Evolutionary conservation across 2,329 filamentous ascomycete species (phyloP).

Genomic region (Diplodia sapinea): DNA sequence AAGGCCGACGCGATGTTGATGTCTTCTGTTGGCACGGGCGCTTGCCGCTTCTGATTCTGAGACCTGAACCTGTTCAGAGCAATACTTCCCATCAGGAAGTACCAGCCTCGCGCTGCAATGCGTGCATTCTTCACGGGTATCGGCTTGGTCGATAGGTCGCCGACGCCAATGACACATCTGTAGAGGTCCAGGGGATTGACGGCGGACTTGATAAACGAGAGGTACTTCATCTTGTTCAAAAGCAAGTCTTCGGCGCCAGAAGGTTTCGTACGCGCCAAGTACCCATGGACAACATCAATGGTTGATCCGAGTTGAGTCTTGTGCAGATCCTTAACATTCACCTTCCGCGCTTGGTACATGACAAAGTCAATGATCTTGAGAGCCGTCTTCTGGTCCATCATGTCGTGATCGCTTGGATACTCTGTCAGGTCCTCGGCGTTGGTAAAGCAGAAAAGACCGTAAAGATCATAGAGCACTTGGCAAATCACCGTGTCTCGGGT

Average conservation of each 20-base stretch:
- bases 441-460: conserved; percentile 46
- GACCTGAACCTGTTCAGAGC: conserved; percentile 83
- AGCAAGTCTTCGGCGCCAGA: conserved; percentile 70
- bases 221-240: conserved; percentile 86
- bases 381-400: conserved; percentile 79
- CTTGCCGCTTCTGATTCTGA: conserved; percentile 80
- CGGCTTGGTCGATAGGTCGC: conserved; percentile 51
- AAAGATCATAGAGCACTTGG: conserved; percentile 63
- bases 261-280: conserved; percentile 77
- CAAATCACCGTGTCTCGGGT: conserved; percentile 73
- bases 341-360: conserved; percentile 76
- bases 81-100: conserved; percentile 87
- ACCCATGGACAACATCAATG: conserved; percentile 91
- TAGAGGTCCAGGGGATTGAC: conserved; percentile 83
- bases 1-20: conserved; percentile 81
- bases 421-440: conserved; percentile 53
- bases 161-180: conserved; percentile 77
- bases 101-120: conserved; percentile 85
- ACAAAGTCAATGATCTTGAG: conserved; percentile 83
- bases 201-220: conserved; percentile 78
- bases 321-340: conserved; percentile 87
- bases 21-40: conserved; percentile 80
- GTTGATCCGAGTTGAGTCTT: conserved; percentile 90
- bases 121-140: conserved; percentile 69
- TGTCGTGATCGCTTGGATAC: conserved; percentile 76